Evolutionary conservation across 345 rosid species (phyloP).

Genomic region (Isatis tinctoria): DNA sequence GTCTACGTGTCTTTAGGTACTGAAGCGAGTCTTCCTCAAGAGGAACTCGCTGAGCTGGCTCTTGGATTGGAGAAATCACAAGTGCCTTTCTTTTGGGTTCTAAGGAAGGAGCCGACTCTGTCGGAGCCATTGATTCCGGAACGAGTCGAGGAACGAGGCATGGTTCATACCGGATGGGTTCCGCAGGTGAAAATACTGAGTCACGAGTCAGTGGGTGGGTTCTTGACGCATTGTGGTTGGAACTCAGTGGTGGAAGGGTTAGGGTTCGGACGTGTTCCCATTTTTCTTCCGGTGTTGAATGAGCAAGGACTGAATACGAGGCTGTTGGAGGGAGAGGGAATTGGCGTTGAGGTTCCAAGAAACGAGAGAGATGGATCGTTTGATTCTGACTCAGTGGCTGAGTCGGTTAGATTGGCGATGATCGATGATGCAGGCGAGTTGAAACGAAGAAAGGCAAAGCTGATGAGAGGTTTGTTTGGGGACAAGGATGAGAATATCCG

Average conservation of each 20-base stretch:
- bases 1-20: constrained; percentile 50
- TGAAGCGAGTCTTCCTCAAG: constrained; percentile 32
- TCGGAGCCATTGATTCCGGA: constrained; percentile 18
- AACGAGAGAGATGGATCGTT: constrained; percentile 41
- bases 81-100: constrained; percentile 46
- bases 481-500: constrained; percentile 11
- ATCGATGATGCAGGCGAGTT: constrained; percentile 22
- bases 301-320: constrained; percentile 49
- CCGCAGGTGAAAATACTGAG: constrained; percentile 35
- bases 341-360: constrained; percentile 40
- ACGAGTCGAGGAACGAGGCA: constrained; percentile 28
- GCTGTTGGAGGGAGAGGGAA: constrained; percentile 31
- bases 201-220: constrained; percentile 42
- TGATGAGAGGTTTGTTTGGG: constrained; percentile 30
- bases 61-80: constrained; percentile 45
- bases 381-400: constrained; percentile 33
- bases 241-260: constrained; percentile 45
- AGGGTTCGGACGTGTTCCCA: constrained; percentile 30
- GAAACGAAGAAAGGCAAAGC: constrained; percentile 16
- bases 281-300: constrained; percentile 34
- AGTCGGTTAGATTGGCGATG: constrained; percentile 36
- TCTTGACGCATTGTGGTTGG: constrained; percentile 47
- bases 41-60: constrained; percentile 39
- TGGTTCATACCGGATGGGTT: constrained; percentile 36
- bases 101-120: constrained; percentile 27